phyloP scores from a whole-genome alignment of 306 rosid genomes.

The Calophaca sinica region DNA sequence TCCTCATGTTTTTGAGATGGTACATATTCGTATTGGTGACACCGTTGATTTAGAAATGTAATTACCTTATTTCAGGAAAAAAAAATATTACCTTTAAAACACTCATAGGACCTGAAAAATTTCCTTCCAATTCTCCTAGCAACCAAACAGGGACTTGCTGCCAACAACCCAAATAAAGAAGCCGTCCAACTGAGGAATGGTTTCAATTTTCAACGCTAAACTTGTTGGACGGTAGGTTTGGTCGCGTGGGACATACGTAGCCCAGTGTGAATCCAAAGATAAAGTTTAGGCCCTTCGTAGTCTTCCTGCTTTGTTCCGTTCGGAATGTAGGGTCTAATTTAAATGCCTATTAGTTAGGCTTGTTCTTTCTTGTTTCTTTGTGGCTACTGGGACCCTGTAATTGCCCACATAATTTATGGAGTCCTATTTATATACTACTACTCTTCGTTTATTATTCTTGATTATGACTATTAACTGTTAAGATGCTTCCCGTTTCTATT shows the following conservation, averaged over 20 bases:
- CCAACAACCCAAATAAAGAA: slow-evolving; percentile 50
- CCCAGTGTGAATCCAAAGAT: slow-evolving; percentile 41
- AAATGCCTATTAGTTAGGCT: slow-evolving; percentile 38
- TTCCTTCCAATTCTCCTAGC: not conserved
- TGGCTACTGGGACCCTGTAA: slow-evolving; percentile 35
- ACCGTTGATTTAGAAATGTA: no score
- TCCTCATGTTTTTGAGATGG: no score
- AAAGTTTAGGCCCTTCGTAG: slow-evolving; percentile 27
- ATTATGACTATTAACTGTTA: slow-evolving; percentile 53
- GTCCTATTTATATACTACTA: not conserved
- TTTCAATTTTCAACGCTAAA: slow-evolving; percentile 42
- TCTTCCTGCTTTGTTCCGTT: slow-evolving; percentile 39
- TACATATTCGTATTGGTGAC: no score
- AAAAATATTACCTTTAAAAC: no score
- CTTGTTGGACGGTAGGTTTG: slow-evolving; percentile 58
- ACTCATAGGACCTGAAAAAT: no score
- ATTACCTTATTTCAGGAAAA: no score
- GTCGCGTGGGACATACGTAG: slow-evolving; percentile 55
- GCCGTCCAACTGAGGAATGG: slow-evolving; percentile 53
- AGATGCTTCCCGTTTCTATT: slow-evolving; percentile 3
- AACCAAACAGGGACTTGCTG: slow-evolving; percentile 40
- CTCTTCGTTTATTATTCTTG: slow-evolving; percentile 40
- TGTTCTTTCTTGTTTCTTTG: slow-evolving; percentile 37
- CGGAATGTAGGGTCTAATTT: slow-evolving; percentile 53
- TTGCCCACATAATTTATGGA: slow-evolving; percentile 19